Percentiles rank a stretch among this genome's conserved stretches.
Evolutionary conservation across 75 land plant species (phyloP).

Genomic region (Cryptomeria japonica): DNA sequence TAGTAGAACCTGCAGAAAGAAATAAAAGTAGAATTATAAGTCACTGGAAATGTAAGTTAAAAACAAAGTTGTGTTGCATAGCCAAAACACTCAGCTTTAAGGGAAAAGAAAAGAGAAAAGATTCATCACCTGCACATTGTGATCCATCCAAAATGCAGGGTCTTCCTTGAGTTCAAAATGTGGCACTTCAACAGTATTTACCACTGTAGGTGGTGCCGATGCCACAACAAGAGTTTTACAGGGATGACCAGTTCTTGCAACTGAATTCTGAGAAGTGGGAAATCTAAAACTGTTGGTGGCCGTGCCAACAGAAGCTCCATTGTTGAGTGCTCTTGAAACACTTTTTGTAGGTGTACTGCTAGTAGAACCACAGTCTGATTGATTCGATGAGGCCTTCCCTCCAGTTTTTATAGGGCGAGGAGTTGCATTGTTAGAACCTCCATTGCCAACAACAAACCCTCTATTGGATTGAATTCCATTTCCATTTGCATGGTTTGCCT

Average conservation of each 20-base stretch:
- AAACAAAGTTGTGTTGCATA: background rate
- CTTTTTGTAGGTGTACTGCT: slow-evolving; percentile 72
- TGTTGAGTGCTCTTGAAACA: slow-evolving; percentile 43
- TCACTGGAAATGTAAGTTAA: background rate
- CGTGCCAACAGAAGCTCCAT: slow-evolving; percentile 9
- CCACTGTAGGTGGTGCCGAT: slow-evolving; percentile 23
- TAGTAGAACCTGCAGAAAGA: slow-evolving; percentile 71
- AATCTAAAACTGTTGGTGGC: slow-evolving; percentile 15
- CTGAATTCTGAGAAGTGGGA: slow-evolving; percentile 19
- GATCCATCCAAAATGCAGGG: slow-evolving; percentile 92
- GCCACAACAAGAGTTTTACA: slow-evolving; percentile 38
- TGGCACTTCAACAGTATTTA: slow-evolving; percentile 66
- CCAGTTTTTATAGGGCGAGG: slow-evolving; percentile 35
- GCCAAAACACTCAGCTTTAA: background rate
- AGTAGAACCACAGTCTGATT: slow-evolving; percentile 50
- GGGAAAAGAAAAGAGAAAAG: background rate
- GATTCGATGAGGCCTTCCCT: slow-evolving; percentile 32
- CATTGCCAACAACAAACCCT: slow-evolving; percentile 14
- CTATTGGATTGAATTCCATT: slow-evolving; percentile 4
- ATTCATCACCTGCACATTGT: slow-evolving; percentile 84
- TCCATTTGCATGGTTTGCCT: slow-evolving; percentile 8
- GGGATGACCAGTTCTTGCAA: slow-evolving; percentile 19
- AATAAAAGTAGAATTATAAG: slow-evolving; percentile 4
- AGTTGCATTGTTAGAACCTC: slow-evolving; percentile 29
- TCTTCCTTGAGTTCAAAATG: slow-evolving; percentile 89